Evolutionary conservation across 2,329 filamentous ascomycete species (phyloP).

Genomic region (Chaetoscypha palmicola): DNA sequence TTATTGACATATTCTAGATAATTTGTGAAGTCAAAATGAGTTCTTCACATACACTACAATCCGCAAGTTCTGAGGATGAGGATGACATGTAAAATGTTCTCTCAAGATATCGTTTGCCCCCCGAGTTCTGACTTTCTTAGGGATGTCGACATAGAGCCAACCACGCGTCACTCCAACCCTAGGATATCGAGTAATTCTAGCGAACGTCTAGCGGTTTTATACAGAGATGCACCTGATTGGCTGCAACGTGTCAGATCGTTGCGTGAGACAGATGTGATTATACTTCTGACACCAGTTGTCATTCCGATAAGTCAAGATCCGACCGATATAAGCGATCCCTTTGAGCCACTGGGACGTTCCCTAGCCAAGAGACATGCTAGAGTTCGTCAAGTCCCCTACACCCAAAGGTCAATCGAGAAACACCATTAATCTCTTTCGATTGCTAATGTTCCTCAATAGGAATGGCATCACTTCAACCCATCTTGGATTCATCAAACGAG

Average conservation of each 20-base stretch:
- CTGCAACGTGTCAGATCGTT: conserved; percentile 43
- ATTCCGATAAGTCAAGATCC: conserved; percentile 38
- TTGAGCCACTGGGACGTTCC: conserved; percentile 61
- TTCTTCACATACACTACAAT: conserved; percentile 11
- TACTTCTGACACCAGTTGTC: conserved; percentile 54
- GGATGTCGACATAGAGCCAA: conserved; percentile 12
- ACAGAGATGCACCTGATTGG: conserved; percentile 34
- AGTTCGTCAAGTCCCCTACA: conserved; percentile 67
- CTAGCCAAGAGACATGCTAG: conserved; percentile 52
- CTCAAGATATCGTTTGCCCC: background rate
- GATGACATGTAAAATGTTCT: conserved; percentile 17
- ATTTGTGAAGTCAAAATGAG: too few relatives aligned
- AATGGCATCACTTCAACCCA: conserved; percentile 43
- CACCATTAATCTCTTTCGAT: background rate
- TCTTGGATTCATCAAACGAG: conserved; percentile 29
- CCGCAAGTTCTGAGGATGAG: conserved; percentile 11
- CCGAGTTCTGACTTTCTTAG: conserved; percentile 8
- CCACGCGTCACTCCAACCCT: background rate
- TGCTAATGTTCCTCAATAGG: conserved; percentile 13
- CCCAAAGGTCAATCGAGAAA: conserved; percentile 36
- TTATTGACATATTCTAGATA: too few relatives aligned
- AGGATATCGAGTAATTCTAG: background rate
- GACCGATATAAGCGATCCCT: conserved; percentile 53
- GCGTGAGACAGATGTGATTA: conserved; percentile 45
- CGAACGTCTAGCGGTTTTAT: conserved; percentile 14